Evolutionary conservation across 2,329 filamentous ascomycete species (phyloP), one percentile per base, ranked within the genome.

Genomic region (Stagonosporopsis rhizophila): DNA sequence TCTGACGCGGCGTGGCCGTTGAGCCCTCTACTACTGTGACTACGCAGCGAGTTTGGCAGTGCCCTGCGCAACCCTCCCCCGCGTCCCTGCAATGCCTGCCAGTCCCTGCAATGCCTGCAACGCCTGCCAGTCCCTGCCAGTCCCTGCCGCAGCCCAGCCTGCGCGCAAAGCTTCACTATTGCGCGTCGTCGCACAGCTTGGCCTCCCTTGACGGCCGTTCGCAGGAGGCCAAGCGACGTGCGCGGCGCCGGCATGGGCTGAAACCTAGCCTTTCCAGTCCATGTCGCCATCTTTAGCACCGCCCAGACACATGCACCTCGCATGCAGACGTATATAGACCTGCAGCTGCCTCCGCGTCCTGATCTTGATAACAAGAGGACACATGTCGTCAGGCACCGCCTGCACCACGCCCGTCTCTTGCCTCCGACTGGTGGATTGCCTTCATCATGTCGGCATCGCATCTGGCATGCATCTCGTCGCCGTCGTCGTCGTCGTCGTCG

Each of bases 231-330:
- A 56, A 56, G 53, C 47, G 30, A 42, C 25, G 39, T 52, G 34
- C 54, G 49, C 44, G 39, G 55, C 49, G 45, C 20, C 55, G 49
- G 49, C n/a, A 48, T 39, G 44, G 44, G 44, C 55, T 58, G 55
- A 58, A 58, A 58, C 55, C 1, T 52, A 48, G 48, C 12, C 42
- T 17, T 37, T 32, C 34, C 49, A 32, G 44, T 44, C 42, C 30
- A 22, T 22, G 41, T 38, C 47, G 28, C 53, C 46, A 30, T 46
- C 40, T 37, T 46, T 56, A 46, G 53, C 53, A n/a, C 15, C 15
- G 14, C 12, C 5, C 5, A 25, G 35, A 19, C 30, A 8, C 12
- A 34, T 46, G 40, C 40, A 41, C n/a, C 52, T 30, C 7, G 28
- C 40, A 37, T 46, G 52, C 47, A 46, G 11, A 9, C 35, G 2